Evolutionary conservation across 1,284 basidiomycete genomes (phyloP), one percentile per base, ranked within the genome.

Genomic region (Ustilago tritici): DNA sequence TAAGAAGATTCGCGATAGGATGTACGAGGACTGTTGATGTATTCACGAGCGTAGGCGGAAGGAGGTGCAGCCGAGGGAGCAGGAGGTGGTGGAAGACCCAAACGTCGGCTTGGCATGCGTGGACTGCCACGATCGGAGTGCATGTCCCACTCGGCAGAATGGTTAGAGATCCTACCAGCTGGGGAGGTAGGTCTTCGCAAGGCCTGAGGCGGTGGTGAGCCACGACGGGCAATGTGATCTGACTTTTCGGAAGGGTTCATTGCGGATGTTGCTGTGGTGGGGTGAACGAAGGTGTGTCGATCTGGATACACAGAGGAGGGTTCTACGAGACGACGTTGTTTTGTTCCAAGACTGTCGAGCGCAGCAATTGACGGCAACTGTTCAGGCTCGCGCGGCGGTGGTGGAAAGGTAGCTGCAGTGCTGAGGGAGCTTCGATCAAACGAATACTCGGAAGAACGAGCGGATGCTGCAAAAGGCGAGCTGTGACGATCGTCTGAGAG

Each of bases 111-210:
- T 17, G 64, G 57, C 34, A 57, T 28, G 19, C 50, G 70, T 11
- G 76, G 76, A 40, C 70, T 78, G 32, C 67, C 76, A 35, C 76
- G 63, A 19, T 74, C 70, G 4, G 75, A 77, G 2, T 64, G 61
- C 56, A 63, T 60, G 19, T 74, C 76, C 67, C 68, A 78, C 31
- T 78, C 76, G 17, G 64, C 70, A 7, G 76, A 76, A 34, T 76
- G 74, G 34, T 76, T 65, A 12, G 74, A 71, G 32, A 71, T 56
- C 32, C 62, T 57, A 17, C 74, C 69, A 19, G 69, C 69, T 28
- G 74, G 74, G 11, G 74, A 76, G 32, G 58, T 56, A 3, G 74
- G 69, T 35, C 74, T 61, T 17, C 74, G 74, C 46, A 76, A 50
- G 14, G 65, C 40, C 1, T 65, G 54, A 7, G 69, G 69, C 40